Base-by-base conservation (phyloP, 2,329 filamentous ascomycete species). In the Alternaria infectoria region DNA sequence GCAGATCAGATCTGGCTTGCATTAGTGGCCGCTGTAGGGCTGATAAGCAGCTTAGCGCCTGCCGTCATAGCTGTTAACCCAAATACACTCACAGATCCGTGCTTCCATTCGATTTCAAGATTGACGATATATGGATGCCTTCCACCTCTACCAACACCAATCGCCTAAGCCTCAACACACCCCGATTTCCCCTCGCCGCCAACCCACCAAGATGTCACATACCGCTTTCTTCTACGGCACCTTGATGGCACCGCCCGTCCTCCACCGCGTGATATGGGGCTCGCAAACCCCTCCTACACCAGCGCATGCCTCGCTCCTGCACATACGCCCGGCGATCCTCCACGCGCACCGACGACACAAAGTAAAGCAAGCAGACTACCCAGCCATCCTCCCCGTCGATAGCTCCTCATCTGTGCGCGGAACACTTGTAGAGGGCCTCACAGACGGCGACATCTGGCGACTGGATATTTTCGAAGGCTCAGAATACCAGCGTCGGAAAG, bases 171-270 rank as follows among this genome's bases (percentile, higher is more conserved):
- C 10, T 25, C n/a, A 46, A 13, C 23, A 15, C 21, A n/a, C 19
- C 9, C 12, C 43, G 4, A 36, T 1, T 11, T 13, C 25, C 4
- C 23, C 5, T 10, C 25, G 13, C 55, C 2, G 11, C 45, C 50
- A n/a, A 15, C 21, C 26, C 17, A 15, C 54, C 32, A 57, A 40
- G 7, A 77, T 75, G 74, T 67, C 85, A 51, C 83, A 85, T 72
- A 83, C 83, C 17, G 86, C 87, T 69, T 90, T 90, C 82, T 90
- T 90, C 84, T 90, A 90, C 76, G 88, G 87, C 85, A 89, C 87
- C 25, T 80, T 90, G 75, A 97, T 97, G 93, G 91, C 90, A n/a
- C 89, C 91, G 0, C 88, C 91, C 74, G 90, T 98, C 73, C 93
- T 98, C 71, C 91, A 91, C 81, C 91, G 91, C 32, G 93, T 97